phyloP scores from a whole-genome alignment of 2,329 filamentous ascomycete genomes.

The Stachybotrys echinatus region DNA sequence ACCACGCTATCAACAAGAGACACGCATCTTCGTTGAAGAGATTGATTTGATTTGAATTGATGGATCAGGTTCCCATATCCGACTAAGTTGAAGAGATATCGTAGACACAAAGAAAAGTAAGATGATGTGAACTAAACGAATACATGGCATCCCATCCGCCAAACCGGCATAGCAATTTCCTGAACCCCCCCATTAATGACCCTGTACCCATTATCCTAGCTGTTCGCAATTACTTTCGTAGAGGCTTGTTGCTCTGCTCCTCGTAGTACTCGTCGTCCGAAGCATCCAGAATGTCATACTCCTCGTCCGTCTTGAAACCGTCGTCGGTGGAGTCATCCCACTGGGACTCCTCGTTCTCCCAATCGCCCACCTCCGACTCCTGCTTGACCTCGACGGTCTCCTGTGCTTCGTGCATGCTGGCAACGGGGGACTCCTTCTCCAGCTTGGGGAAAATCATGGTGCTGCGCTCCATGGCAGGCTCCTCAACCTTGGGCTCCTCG shows the following conservation, averaged over 20 bases:
- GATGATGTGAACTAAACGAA: not conserved
- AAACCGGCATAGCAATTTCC: constrained; percentile 10
- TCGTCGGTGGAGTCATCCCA: constrained; percentile 56
- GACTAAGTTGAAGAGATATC: not conserved
- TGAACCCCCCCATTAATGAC: constrained; percentile 11
- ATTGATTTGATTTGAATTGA: not conserved
- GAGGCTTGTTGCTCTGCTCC: constrained; percentile 41
- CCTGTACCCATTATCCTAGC: constrained; percentile 1
- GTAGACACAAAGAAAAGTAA: not conserved
- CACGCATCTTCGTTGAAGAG: not conserved
- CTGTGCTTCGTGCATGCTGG: constrained; percentile 68
- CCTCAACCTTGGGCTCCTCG: constrained; percentile 22
- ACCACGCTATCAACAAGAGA: not conserved
- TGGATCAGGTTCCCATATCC: not conserved
- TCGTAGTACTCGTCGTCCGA: constrained; percentile 79
- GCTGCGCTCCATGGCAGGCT: constrained; percentile 35
- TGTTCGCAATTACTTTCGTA: constrained; percentile 24
- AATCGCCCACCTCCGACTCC: constrained; percentile 37
- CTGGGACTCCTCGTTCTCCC: constrained; percentile 48
- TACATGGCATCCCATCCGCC: not conserved
- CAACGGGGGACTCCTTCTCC: constrained; percentile 83
- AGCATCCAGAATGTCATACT: constrained; percentile 95
- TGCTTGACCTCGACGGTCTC: constrained; percentile 50
- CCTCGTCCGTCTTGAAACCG: constrained; percentile 91
- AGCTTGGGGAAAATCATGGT: constrained; percentile 97